phyloP scores from a whole-genome alignment of 2,329 filamentous ascomycete genomes.

The Fonsecaea pedrosoi region DNA sequence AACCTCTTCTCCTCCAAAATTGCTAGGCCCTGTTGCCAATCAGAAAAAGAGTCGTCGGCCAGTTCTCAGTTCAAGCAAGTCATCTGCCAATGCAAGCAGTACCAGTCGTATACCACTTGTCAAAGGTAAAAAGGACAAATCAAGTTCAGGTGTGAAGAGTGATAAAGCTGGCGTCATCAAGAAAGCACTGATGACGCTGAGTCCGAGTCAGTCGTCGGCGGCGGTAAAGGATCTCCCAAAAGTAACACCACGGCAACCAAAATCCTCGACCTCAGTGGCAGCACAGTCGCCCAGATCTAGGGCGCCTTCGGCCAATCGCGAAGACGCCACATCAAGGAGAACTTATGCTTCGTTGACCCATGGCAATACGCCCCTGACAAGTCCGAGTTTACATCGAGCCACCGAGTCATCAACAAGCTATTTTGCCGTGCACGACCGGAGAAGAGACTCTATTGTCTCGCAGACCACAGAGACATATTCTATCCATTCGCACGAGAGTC shows the following conservation, averaged over 20 bases:
- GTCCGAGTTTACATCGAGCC: constrained; percentile 31
- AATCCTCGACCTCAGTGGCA: constrained; percentile 17
- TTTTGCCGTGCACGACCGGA: constrained; percentile 49
- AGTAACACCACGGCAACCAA: constrained; percentile 21
- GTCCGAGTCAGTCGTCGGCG: constrained; percentile 38
- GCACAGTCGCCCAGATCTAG: constrained; percentile 21
- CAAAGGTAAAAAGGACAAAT: constrained; percentile 31
- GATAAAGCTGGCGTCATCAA: constrained; percentile 37
- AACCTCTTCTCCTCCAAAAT: constrained; percentile 24
- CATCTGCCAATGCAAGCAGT: constrained; percentile 18
- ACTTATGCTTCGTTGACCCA: constrained; percentile 28
- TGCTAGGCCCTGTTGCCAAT: constrained; percentile 34
- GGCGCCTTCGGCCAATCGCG: constrained; percentile 24
- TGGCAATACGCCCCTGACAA: constrained; percentile 33
- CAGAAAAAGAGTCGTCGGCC: constrained; percentile 41
- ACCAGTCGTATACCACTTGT: constrained; percentile 30
- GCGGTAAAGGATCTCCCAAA: constrained; percentile 34
- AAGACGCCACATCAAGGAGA: constrained; percentile 28
- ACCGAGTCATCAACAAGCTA: constrained; percentile 40
- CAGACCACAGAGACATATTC: constrained; percentile 53
- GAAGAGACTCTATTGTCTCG: constrained; percentile 49
- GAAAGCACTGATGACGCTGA: constrained; percentile 39
- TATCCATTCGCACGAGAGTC: constrained; percentile 44
- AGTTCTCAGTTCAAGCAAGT: constrained; percentile 24
- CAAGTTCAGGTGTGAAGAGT: constrained; percentile 21